Conservation (phyloP, 2,329 filamentous ascomycete genomes). For the Botrytis porri region DNA sequence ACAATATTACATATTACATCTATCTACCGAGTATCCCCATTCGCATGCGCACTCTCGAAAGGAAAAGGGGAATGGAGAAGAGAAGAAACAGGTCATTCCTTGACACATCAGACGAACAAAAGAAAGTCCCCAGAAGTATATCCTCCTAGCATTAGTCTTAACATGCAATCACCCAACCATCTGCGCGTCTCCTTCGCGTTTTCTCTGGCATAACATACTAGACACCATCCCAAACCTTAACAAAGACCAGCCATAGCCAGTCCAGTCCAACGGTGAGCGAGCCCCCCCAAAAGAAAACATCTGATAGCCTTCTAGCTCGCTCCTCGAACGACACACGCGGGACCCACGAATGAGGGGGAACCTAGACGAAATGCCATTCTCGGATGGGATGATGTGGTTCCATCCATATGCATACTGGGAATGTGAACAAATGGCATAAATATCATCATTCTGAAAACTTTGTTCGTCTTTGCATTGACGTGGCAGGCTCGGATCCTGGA, state of each 20-base stretch:
- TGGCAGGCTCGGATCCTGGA: constrained; percentile 1
- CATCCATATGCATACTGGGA: not conserved
- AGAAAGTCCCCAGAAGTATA: not conserved
- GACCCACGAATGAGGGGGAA: not conserved
- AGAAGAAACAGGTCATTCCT: not conserved
- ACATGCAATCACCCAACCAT: not conserved
- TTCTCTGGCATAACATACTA: not conserved
- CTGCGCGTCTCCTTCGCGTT: not conserved
- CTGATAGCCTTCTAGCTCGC: constrained; percentile 10
- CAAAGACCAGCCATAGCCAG: no score
- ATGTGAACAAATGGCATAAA: not conserved
- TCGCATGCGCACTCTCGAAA: not conserved
- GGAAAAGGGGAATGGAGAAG: not conserved
- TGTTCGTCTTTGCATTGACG: constrained; percentile 14
- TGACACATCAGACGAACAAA: constrained; percentile 12
- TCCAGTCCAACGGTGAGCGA: not conserved
- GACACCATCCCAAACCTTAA: not conserved
- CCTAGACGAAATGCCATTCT: not conserved
- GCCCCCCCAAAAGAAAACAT: not conserved
- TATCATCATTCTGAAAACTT: not conserved
- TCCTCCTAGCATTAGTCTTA: not conserved
- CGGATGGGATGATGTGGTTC: not conserved
- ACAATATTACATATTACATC: not conserved
- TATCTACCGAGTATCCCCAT: not conserved
- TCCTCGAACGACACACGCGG: not conserved